phyloP scores from a whole-genome alignment of 345 rosid genomes.

The Aethionema arabicum region DNA sequence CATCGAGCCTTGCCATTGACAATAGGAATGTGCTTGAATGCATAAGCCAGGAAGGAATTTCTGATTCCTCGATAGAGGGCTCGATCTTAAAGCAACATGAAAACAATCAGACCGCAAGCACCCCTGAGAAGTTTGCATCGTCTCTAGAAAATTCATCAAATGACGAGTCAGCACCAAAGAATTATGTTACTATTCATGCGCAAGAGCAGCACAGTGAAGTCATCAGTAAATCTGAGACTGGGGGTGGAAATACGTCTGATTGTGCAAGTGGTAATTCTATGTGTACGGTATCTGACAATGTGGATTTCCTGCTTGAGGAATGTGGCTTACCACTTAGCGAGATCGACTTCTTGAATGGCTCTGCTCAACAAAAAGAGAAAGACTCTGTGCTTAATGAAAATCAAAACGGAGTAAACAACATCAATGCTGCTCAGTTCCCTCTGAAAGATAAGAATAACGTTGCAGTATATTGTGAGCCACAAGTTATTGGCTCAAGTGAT shows the following conservation, averaged over 20 bases:
- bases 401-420: conserved; percentile 38
- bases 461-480: conserved; percentile 33
- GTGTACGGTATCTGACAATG: conserved; percentile 31
- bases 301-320: conserved; percentile 34
- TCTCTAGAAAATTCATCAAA: conserved; percentile 41
- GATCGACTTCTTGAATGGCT: conserved; percentile 33
- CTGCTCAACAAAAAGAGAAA: conserved; percentile 35
- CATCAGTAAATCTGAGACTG: conserved; percentile 27
- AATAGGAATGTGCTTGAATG: conserved; percentile 16
- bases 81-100: conserved; percentile 38
- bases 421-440: conserved; percentile 29
- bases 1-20: conserved; percentile 33
- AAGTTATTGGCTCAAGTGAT: conserved; percentile 29
- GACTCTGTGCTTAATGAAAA: conserved; percentile 35
- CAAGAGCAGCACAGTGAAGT: conserved; percentile 28
- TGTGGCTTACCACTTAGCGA: conserved; percentile 34
- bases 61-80: conserved; percentile 23
- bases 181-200: conserved; percentile 38
- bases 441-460: conserved; percentile 25
- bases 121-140: conserved; percentile 35
- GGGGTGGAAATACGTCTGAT: conserved; percentile 30
- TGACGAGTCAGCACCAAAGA: conserved; percentile 34
- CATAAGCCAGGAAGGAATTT: conserved; percentile 35
- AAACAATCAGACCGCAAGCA: conserved; percentile 29
- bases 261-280: conserved; percentile 26